Conservation (phyloP, 2,329 filamentous ascomycete genomes). For the Dothideomycetidae sp. region DNA sequence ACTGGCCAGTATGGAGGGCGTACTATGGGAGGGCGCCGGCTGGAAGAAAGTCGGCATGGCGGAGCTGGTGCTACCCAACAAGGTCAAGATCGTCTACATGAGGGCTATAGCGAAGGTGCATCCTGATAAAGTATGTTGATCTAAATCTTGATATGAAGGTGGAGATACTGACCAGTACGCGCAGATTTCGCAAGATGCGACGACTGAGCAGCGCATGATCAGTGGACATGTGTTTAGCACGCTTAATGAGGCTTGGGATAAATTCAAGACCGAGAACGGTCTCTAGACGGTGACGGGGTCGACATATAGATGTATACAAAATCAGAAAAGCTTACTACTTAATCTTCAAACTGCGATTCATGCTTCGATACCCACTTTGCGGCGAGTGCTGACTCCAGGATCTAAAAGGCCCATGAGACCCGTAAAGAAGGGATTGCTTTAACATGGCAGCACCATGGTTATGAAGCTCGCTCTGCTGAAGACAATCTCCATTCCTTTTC, state of each 20-base stretch:
- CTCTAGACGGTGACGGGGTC: slow-evolving; percentile 9
- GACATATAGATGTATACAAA: too few relatives aligned
- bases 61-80: slow-evolving; percentile 80
- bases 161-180: slow-evolving; percentile 11
- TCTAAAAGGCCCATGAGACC: too few relatives aligned
- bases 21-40: slow-evolving; percentile 80
- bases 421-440: too few relatives aligned
- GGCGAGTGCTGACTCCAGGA: too few relatives aligned
- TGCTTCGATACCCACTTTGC: too few relatives aligned
- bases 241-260: slow-evolving; percentile 55
- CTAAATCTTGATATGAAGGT: slow-evolving; percentile 2
- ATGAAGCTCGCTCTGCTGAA: too few relatives aligned
- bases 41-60: slow-evolving; percentile 97
- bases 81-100: slow-evolving; percentile 97
- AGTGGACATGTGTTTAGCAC: slow-evolving; percentile 50
- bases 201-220: slow-evolving; percentile 53
- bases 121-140: slow-evolving; percentile 75
- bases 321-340: too few relatives aligned
- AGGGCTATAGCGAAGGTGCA: slow-evolving; percentile 98
- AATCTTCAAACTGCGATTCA: too few relatives aligned
- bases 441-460: too few relatives aligned
- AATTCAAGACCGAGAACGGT: slow-evolving; percentile 48
- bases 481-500: too few relatives aligned
- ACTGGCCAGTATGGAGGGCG: slow-evolving; percentile 69
- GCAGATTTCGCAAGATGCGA: slow-evolving; percentile 48